Evolutionary conservation across 768 basidiomycete species (phyloP), one percentile per base, ranked within the genome.

Genomic region (Termitomyces sp.): DNA sequence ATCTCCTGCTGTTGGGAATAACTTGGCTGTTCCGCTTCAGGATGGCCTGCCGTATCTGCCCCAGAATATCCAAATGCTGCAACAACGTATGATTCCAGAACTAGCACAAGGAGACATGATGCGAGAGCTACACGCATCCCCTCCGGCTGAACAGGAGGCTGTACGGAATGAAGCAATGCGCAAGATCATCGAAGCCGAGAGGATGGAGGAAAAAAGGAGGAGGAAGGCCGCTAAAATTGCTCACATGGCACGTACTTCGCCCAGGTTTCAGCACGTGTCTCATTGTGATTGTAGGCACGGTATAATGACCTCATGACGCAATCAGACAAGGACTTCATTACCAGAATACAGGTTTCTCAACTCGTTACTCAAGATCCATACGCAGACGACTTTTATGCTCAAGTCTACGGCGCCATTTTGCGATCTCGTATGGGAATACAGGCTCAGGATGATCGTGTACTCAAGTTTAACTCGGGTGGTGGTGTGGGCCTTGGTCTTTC

Each of bases 281-380:
- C 8, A 68, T 57, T 27, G 40, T 63, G 34, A 20, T 62, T 56
- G 56, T 53, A 94, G 93, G 85, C 94, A 59, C 86, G 91, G 59
- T 95, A 95, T 68, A 96, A 96, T 64, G 93, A 95, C 70, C 80
- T 95, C 37, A 96, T 96, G 94, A 94, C 93, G 3, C 93, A 95
- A 73, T 95, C 92, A 12, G 97, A 99, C 79, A 98, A 98, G 76
- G 97, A 98, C 69, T 99, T 98, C 69, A 98, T 99, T 74, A 98
- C 97, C 36, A 87, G 97, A 26, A 98, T 99, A 62, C 97, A 99
- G 72, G 93, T 99, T 34, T 98, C 96, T 1, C 97, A 98, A 68
- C 89, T 98, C 42, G 95, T 97, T 44, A 96, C 95, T 6, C 88
- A 92, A 67, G 97, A 99, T 74, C 97, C 97, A 0, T 98, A 96